Evolutionary conservation across 208 protist species (phyloP).

Genomic region (Vickermania spadyakhi): DNA sequence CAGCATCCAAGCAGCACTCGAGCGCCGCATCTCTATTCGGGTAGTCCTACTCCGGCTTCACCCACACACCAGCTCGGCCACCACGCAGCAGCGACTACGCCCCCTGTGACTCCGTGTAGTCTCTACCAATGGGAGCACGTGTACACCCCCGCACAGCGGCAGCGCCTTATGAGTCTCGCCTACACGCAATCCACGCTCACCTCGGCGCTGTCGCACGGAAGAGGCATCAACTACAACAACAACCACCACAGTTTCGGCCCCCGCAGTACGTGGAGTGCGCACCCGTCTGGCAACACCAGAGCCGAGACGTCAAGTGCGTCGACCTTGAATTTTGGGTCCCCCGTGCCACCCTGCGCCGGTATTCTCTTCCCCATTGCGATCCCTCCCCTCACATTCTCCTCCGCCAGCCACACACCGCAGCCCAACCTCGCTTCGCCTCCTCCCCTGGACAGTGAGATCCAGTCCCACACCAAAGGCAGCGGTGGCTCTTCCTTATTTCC

Average conservation of each 20-base stretch:
- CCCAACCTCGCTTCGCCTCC: background rate
- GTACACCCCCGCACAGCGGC: background rate
- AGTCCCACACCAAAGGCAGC: background rate
- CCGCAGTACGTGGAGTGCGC: background rate
- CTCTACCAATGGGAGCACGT: background rate
- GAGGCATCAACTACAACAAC: background rate
- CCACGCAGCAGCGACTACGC: background rate
- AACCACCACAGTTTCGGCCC: background rate
- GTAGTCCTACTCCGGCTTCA: too few species aligned
- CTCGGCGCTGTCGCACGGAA: background rate
- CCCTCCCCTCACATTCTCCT: background rate
- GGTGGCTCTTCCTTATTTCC: background rate
- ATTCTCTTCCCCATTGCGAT: slow-evolving; percentile 1
- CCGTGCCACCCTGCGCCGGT: background rate
- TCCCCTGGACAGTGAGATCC: background rate
- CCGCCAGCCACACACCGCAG: background rate
- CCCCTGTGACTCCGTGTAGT: background rate
- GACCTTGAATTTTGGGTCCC: background rate
- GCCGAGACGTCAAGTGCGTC: background rate
- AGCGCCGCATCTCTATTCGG: too few species aligned
- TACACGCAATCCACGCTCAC: background rate
- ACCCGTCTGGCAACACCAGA: background rate
- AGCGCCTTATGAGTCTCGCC: background rate
- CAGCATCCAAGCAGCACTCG: too few species aligned
- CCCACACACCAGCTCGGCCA: too few species aligned